phyloP scores from a whole-genome alignment of 2,329 filamentous ascomycete species.

The Emmonsiellopsis sp. region DNA sequence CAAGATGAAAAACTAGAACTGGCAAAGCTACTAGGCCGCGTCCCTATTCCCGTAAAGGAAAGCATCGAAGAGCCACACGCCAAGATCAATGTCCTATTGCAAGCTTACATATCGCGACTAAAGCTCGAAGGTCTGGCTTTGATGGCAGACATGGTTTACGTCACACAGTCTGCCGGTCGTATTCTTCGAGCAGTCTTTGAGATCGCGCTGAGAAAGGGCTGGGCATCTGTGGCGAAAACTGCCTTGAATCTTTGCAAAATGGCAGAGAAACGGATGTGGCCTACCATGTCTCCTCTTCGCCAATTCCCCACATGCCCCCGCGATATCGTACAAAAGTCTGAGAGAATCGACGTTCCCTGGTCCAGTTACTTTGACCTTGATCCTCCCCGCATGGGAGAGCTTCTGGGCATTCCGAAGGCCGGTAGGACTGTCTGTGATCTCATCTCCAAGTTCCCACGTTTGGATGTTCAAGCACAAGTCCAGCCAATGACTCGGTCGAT shows the following conservation, averaged over 20 bases:
- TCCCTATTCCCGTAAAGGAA: conserved; percentile 95
- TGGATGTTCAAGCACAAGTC: conserved; percentile 87
- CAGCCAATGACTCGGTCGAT: conserved; percentile 92
- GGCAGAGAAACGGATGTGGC: conserved; percentile 99
- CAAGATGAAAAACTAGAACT: conserved; percentile 97
- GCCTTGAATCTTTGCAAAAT: conserved; percentile 95
- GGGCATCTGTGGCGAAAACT: conserved; percentile 85
- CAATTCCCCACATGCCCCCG: conserved; percentile 77
- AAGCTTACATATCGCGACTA: conserved; percentile 91
- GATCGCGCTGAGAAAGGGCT: conserved; percentile 94
- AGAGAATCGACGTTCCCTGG: conserved; percentile 92
- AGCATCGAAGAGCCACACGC: conserved; percentile 93
- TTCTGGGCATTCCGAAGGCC: conserved; percentile 81
- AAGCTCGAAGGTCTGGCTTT: conserved; percentile 88
- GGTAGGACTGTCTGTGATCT: conserved; percentile 77
- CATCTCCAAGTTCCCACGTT: conserved; percentile 83
- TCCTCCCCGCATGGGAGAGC: conserved; percentile 89
- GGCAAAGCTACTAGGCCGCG: conserved; percentile 77
- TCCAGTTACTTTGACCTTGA: conserved; percentile 91
- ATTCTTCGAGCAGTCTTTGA: conserved; percentile 94
- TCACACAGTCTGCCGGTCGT: conserved; percentile 94
- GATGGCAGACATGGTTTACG: conserved; percentile 98
- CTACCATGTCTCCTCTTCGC: conserved; percentile 90
- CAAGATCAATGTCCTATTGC: conserved; percentile 95
- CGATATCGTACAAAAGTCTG: conserved; percentile 84